Evolutionary conservation across 805 yeast species (phyloP).

Genomic region (Zygosaccharomyces gambellarensis): DNA sequence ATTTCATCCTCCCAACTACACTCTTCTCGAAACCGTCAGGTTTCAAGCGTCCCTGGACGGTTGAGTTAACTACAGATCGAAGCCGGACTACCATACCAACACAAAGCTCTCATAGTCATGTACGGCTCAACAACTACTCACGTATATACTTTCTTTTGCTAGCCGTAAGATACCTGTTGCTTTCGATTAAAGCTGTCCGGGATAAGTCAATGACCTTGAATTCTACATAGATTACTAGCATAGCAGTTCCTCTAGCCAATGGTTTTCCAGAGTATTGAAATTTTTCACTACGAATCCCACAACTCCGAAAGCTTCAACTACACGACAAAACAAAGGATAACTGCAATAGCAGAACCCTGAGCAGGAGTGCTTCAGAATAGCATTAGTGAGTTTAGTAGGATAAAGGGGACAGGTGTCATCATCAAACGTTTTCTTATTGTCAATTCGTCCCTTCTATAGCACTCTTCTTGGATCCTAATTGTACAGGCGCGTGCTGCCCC

Average conservation of each 20-base stretch:
- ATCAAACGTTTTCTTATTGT: too few species aligned
- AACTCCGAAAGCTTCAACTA: background rate
- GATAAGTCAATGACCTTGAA: background rate
- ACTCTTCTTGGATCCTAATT: background rate
- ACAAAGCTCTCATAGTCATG: background rate
- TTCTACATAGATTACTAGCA: background rate
- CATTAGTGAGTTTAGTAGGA: background rate
- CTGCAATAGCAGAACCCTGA: background rate
- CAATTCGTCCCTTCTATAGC: background rate
- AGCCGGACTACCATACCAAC: background rate
- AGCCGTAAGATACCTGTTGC: background rate
- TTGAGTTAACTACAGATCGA: too few species aligned
- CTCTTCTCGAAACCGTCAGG: background rate
- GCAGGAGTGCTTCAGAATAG: background rate
- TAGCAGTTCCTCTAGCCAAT: background rate
- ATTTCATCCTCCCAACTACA: background rate
- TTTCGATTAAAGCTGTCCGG: background rate
- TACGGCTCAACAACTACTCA: background rate
- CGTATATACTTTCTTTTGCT: background rate
- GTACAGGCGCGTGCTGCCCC: background rate
- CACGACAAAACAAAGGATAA: background rate
- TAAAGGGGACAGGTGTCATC: too few species aligned
- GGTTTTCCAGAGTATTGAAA: background rate
- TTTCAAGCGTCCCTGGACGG: background rate
- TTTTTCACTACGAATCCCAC: background rate